Evolutionary conservation across 1,139 yeast genomes (phyloP).

Genomic region (Yamadazyma aaseri): DNA sequence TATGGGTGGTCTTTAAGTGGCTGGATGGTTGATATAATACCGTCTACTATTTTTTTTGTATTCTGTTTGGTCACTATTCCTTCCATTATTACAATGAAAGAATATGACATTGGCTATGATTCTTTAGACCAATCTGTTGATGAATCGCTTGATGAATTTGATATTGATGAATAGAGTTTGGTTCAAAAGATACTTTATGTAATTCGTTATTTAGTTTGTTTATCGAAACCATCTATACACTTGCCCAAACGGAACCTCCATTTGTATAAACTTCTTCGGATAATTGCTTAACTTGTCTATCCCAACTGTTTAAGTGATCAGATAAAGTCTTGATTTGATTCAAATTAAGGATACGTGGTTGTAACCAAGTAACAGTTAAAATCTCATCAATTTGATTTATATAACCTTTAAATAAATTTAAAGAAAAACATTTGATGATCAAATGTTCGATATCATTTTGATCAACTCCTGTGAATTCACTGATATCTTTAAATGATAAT

Average conservation of each 20-base stretch:
- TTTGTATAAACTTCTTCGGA: conserved; percentile 43
- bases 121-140: too few species aligned
- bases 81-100: too few species aligned
- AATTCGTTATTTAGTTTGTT: neutral
- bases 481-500: conserved; percentile 70
- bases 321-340: conserved; percentile 78
- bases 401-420: conserved; percentile 78
- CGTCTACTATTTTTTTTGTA: neutral
- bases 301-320: conserved; percentile 75
- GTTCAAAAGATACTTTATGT: too few species aligned
- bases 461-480: conserved; percentile 65
- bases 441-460: conserved; percentile 81
- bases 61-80: too few species aligned
- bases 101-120: too few species aligned
- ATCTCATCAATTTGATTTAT: conserved; percentile 83
- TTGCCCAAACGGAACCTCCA: conserved; percentile 44
- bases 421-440: conserved; percentile 86
- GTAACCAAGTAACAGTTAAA: conserved; percentile 88
- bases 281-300: conserved; percentile 64
- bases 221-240: conserved; percentile 12
- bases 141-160: too few species aligned
- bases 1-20: neutral
- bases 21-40: neutral
- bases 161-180: too few species aligned
- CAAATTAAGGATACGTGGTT: conserved; percentile 86